Conservation (phyloP, 208 protist species). For the Leptomonas pyrrhocoris region DNA sequence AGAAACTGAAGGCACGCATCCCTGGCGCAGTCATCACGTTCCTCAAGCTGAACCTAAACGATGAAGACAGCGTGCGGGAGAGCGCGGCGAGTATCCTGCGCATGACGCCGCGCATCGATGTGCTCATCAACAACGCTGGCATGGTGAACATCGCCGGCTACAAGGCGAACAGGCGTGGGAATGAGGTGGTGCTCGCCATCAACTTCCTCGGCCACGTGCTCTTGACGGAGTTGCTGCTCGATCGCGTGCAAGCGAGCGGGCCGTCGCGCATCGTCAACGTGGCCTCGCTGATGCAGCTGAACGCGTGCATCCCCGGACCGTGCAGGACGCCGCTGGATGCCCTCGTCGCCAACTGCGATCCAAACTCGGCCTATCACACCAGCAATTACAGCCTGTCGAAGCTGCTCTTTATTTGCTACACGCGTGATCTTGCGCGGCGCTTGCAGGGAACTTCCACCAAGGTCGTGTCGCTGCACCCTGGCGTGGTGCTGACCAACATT, state of each 20-base stretch:
- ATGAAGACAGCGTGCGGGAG: constrained; percentile 40
- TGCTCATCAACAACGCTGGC: constrained; percentile 67
- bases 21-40: constrained; percentile 15
- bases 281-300: constrained; percentile 51
- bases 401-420: constrained; percentile 62
- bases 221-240: constrained; percentile 53
- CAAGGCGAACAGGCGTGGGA: constrained; percentile 37
- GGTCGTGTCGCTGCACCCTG: constrained; percentile 39
- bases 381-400: constrained; percentile 63
- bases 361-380: constrained; percentile 29
- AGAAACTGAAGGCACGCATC: constrained; percentile 6
- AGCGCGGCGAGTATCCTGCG: constrained; percentile 31
- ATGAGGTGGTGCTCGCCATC: constrained; percentile 59
- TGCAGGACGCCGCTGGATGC: constrained; percentile 39
- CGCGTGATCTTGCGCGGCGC: constrained; percentile 42
- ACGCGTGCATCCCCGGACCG: constrained; percentile 40
- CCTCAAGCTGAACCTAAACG: constrained; percentile 45
- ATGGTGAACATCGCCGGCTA: constrained; percentile 26
- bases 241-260: constrained; percentile 25
- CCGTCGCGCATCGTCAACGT: constrained; percentile 59
- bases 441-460: constrained; percentile 36
- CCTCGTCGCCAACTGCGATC: constrained; percentile 45
- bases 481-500: constrained; percentile 57
- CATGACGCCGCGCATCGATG: constrained; percentile 43
- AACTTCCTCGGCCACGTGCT: constrained; percentile 57